These are phyloP conservation scores for Symmetrospora coprosmae DNA, from an alignment of 768 basidiomycete genomes.

Conservation along the genomic window DNA sequence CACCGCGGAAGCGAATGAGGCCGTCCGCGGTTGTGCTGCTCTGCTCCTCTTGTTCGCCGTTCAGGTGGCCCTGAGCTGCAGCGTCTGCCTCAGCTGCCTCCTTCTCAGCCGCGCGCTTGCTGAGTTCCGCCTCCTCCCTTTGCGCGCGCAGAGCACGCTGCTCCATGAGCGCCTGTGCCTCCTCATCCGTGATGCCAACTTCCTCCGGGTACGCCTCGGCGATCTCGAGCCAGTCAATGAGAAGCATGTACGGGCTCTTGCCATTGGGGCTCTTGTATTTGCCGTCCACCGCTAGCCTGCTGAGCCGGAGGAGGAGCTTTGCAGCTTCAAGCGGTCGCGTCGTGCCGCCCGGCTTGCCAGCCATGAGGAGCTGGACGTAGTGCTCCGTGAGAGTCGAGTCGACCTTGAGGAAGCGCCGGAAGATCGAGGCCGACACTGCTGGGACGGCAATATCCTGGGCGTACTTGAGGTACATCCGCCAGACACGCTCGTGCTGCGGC, in stretches of 20 bases:
- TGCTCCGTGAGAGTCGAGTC: conserved; percentile 39
- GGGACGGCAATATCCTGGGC: conserved; percentile 40
- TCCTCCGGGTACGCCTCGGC: conserved; percentile 82
- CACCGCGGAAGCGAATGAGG: conserved; percentile 33
- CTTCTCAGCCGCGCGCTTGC: conserved; percentile 30
- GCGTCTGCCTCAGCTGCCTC: conserved; percentile 31
- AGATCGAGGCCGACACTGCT: conserved; percentile 42
- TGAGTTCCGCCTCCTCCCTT: conserved; percentile 42
- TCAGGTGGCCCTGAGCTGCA: background rate
- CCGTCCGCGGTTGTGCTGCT: background rate
- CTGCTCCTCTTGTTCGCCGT: background rate
- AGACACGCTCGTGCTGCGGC: conserved; percentile 76
- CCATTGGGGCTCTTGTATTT: conserved; percentile 76
- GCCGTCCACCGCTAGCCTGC: conserved; percentile 67
- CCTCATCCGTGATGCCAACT: conserved; percentile 72
- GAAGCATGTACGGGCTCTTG: conserved; percentile 86
- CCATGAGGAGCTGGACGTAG: conserved; percentile 39
- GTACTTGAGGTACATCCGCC: conserved; percentile 86
- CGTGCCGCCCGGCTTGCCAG: conserved; percentile 44
- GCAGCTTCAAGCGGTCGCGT: conserved; percentile 82
- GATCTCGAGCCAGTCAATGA: conserved; percentile 81
- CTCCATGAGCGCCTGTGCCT: conserved; percentile 48
- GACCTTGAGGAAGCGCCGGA: conserved; percentile 67
- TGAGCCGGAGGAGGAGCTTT: conserved; percentile 70
- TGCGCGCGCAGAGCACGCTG: conserved; percentile 29